These are phyloP conservation scores for Boletus pseudopeckii DNA, from an alignment of 768 basidiomycete genomes.

Conservation along the genomic window DNA sequence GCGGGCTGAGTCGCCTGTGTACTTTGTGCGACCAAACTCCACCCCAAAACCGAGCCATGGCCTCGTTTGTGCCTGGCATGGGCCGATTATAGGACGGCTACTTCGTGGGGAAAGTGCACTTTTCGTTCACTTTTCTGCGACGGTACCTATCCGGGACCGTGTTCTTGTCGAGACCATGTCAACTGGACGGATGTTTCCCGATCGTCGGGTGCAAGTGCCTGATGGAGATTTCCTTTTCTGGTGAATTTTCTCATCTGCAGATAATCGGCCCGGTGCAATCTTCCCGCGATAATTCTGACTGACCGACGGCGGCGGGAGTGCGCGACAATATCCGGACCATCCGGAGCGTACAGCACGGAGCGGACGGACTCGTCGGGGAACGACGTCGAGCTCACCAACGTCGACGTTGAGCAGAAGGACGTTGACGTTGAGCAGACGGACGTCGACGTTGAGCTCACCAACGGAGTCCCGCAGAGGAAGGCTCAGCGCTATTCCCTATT, in stretches of 20 bases:
- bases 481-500: too few relatives aligned
- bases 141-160: background rate
- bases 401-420: too few relatives aligned
- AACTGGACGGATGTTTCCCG: background rate
- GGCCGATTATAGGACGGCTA: background rate
- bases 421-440: too few relatives aligned
- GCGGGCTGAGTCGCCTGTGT: background rate
- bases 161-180: background rate
- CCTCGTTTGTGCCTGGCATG: constrained; percentile 7
- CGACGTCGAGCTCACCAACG: too few relatives aligned
- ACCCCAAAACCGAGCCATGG: constrained; percentile 1
- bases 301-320: constrained; percentile 1
- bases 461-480: too few relatives aligned
- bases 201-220: background rate
- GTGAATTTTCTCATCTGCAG: too few relatives aligned
- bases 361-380: too few relatives aligned
- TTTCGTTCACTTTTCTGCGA: too few relatives aligned
- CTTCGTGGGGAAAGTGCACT: too few relatives aligned
- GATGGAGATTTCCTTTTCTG: too few relatives aligned
- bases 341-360: too few relatives aligned
- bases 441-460: too few relatives aligned
- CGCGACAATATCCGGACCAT: background rate
- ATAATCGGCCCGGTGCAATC: background rate
- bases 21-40: constrained; percentile 11
- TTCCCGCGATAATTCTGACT: constrained; percentile 5